Evolutionary conservation across 1,284 basidiomycete genomes (phyloP), one percentile per base, ranked within the genome.

Genomic region (Cutaneotrichosporon arboriforme): DNA sequence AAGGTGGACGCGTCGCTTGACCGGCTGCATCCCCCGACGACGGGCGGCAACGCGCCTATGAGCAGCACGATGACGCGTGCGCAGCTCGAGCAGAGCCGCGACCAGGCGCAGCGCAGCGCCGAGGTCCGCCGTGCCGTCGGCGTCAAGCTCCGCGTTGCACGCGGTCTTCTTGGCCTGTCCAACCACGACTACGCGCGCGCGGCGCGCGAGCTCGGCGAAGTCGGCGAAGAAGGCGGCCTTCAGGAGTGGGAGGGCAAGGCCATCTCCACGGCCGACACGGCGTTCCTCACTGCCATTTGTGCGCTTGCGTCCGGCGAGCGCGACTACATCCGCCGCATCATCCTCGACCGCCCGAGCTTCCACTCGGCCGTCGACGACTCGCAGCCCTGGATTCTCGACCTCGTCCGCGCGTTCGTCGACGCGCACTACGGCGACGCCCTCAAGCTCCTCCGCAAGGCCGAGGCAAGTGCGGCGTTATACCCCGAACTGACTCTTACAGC

Each of bases 1-100:
- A 71, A 71, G 46, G 61, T 71, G 15, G 68, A 70, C 51, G 61
- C 66, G 1, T 58, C 62, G 13, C 57, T 72, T 5, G 69, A 72
- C 52, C 52, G 70, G 9, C 52, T 67, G 3, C 65, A 70, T 39
- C 69, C 70, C 1, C 54, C 62, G 5, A 39, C 46, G 12, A 9
- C 42, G 1, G 38, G 42, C 4, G 26, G 12, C 36, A 36, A 51
- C 18, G 43, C 34, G 2, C 49, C 53, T 21, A 43, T 48, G 15
- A 54, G 49, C 21, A 57, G 62, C 9, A 64, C 51, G n/a, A 64
- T 65, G 41, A 73, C 70, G 9, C 64, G 62, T 1, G 54, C 52
- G 4, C 69, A 73, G 39, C 47, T 72, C 0, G 54, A 67, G 36
- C 63, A 64, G 41, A 59, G 55, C 23, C 47, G 62, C 41, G 69